These are phyloP conservation scores for Patellifolia procumbens DNA, from an alignment of 179 eudicot species.

Conservation along the genomic window DNA sequence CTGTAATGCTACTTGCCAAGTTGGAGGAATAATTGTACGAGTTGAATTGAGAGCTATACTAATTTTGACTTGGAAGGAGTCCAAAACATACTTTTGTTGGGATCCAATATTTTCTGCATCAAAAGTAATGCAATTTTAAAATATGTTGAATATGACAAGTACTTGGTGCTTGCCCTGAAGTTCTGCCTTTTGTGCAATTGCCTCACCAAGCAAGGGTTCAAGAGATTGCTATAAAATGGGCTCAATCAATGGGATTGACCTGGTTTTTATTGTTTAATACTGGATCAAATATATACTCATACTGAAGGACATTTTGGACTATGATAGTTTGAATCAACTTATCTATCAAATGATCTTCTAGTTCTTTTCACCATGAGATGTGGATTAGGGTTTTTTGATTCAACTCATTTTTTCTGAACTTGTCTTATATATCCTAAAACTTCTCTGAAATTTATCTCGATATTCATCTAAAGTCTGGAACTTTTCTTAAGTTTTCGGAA, in stretches of 20 bases:
- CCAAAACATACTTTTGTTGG: not conserved
- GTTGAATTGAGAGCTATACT: not conserved
- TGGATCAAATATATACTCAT: not conserved
- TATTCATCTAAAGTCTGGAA: too few relatives aligned
- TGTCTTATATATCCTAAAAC: too few relatives aligned
- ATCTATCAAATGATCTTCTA: not conserved
- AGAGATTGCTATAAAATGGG: not conserved
- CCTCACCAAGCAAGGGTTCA: not conserved
- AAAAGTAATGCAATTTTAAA: not conserved
- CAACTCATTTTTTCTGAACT: too few relatives aligned
- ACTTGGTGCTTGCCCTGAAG: not conserved
- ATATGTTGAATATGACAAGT: not conserved
- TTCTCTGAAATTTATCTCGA: too few relatives aligned
- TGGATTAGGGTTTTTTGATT: too few relatives aligned
- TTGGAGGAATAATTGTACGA: not conserved
- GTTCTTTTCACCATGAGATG: not conserved
- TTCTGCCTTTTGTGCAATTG: not conserved
- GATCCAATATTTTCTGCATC: not conserved
- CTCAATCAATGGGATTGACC: not conserved
- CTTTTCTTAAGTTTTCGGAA: too few relatives aligned
- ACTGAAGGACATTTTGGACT: not conserved
- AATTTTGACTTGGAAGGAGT: slow-evolving; percentile 3
- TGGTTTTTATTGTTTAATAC: not conserved
- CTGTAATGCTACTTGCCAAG: not conserved
- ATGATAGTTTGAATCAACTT: not conserved